A percentile compares a stretch with the other conserved stretches of the same genome.
Conservation (phyloP, 108 stramenopile species). For the Cyclotella cryptica region DNA sequence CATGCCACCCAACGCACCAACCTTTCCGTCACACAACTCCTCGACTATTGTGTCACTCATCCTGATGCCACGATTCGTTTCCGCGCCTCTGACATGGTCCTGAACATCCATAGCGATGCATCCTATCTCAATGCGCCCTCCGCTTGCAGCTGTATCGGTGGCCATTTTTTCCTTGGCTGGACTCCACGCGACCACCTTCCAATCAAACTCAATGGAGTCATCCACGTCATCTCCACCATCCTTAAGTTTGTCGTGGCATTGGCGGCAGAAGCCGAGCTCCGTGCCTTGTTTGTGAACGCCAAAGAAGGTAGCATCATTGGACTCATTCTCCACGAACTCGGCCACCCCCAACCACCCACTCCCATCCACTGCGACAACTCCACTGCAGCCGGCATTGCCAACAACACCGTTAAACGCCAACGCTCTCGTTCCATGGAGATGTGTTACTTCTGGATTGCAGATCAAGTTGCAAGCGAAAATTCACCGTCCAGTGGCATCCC, state of each 20-base stretch:
- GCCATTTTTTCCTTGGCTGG: constrained; percentile 38
- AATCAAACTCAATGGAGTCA: too few species aligned
- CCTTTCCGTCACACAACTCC: constrained; percentile 5
- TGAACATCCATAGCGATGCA: too few species aligned
- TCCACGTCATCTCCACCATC: too few species aligned
- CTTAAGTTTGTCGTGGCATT: constrained; percentile 30
- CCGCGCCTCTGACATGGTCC: constrained; percentile 24
- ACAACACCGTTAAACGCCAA: too few species aligned
- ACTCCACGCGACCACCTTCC: too few species aligned
- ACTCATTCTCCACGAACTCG: constrained; percentile 26
- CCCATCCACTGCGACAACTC: too few species aligned
- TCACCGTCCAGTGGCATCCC: constrained; percentile 1
- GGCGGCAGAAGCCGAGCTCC: constrained; percentile 56
- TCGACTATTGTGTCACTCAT: too few species aligned
- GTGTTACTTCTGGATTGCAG: not conserved
- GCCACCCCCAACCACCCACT: too few species aligned
- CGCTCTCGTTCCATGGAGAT: too few species aligned
- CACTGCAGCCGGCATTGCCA: too few species aligned
- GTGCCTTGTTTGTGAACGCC: constrained; percentile 47
- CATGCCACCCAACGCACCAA: constrained; percentile 8
- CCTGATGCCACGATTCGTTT: constrained; percentile 30
- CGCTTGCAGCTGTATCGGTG: constrained; percentile 45
- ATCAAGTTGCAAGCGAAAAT: not conserved
- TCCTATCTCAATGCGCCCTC: too few species aligned
- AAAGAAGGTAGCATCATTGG: constrained; percentile 13